Percentiles rank a stretch among this genome's conserved stretches.
Evolutionary conservation across 1,139 yeast genomes (phyloP).

Genomic region (Chernovozyma sophiae-reginae): DNA sequence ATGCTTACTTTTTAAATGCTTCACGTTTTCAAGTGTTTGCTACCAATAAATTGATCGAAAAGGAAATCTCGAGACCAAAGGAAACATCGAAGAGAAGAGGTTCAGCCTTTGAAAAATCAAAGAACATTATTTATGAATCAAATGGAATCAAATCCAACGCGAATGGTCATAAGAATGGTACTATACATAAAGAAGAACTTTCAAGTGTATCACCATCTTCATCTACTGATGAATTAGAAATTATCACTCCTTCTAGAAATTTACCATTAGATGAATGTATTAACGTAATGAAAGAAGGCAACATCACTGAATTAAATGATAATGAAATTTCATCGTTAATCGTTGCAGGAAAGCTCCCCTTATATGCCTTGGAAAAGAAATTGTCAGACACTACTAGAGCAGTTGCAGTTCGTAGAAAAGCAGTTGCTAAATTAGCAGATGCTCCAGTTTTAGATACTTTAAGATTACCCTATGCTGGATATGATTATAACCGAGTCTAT

Average conservation of each 20-base stretch:
- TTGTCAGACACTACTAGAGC: constrained; percentile 86
- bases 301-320: constrained; percentile 59
- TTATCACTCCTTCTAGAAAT: constrained; percentile 16
- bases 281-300: constrained; percentile 65
- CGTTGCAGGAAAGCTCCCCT: constrained; percentile 73
- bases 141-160: constrained; percentile 8
- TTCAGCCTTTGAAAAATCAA: constrained; percentile 3
- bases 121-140: constrained; percentile 1
- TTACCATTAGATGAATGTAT: constrained; percentile 60
- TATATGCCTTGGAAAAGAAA: constrained; percentile 92
- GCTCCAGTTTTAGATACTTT: constrained; percentile 75
- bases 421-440: constrained; percentile 76
- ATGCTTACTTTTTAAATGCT: constrained; percentile 78
- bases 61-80: constrained; percentile 33
- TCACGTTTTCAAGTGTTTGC: constrained; percentile 55
- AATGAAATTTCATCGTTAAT: constrained; percentile 74
- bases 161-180: constrained; percentile 12
- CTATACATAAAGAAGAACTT: constrained; percentile 6
- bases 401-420: constrained; percentile 85
- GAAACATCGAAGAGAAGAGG: constrained; percentile 5
- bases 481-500: constrained; percentile 92
- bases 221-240: constrained; percentile 22
- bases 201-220: constrained; percentile 2
- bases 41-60: constrained; percentile 40
- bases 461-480: constrained; percentile 72